Conservation (phyloP, 2,329 filamentous ascomycete genomes). For the Didymella exigua region DNA sequence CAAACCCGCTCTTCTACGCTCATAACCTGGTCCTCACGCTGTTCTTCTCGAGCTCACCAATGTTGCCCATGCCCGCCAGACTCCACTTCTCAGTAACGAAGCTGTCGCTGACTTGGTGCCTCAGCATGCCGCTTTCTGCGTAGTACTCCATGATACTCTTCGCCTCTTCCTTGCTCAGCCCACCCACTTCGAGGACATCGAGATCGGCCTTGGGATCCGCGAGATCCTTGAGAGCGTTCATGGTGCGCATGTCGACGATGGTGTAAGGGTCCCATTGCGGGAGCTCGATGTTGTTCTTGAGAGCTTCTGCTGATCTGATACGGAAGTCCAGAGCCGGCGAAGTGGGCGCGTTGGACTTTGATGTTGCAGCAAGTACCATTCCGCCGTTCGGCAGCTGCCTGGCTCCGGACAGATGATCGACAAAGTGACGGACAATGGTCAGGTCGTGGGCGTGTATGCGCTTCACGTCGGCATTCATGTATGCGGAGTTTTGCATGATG, state of each 20-base stretch:
- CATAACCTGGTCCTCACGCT: conserved; percentile 50
- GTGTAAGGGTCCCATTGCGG: conserved; percentile 59
- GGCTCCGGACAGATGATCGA: conserved; percentile 65
- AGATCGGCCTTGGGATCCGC: conserved; percentile 39
- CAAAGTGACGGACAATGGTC: conserved; percentile 73
- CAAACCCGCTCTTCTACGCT: not conserved
- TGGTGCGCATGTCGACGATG: conserved; percentile 58
- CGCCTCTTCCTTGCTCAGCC: conserved; percentile 75
- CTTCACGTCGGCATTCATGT: conserved; percentile 72
- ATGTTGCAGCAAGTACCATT: conserved; percentile 75
- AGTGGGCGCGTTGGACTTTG: conserved; percentile 70
- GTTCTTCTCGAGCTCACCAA: conserved; percentile 83
- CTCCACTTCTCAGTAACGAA: conserved; percentile 83
- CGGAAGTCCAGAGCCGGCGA: conserved; percentile 72
- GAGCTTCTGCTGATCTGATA: conserved; percentile 59
- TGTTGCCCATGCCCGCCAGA: conserved; percentile 76
- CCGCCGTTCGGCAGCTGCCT: conserved; percentile 72
- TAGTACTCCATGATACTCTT: conserved; percentile 90
- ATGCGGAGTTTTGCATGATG: conserved; percentile 78
- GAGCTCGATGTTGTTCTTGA: conserved; percentile 44
- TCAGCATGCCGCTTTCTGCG: conserved; percentile 80
- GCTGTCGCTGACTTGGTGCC: conserved; percentile 70
- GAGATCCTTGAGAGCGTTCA: conserved; percentile 53
- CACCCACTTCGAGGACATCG: conserved; percentile 63
- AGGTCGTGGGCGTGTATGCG: conserved; percentile 87